Percentiles rank a stretch among this genome's conserved stretches.
Conservation (phyloP, 2,329 filamentous ascomycete genomes). For the Clonostachys chloroleuca region DNA sequence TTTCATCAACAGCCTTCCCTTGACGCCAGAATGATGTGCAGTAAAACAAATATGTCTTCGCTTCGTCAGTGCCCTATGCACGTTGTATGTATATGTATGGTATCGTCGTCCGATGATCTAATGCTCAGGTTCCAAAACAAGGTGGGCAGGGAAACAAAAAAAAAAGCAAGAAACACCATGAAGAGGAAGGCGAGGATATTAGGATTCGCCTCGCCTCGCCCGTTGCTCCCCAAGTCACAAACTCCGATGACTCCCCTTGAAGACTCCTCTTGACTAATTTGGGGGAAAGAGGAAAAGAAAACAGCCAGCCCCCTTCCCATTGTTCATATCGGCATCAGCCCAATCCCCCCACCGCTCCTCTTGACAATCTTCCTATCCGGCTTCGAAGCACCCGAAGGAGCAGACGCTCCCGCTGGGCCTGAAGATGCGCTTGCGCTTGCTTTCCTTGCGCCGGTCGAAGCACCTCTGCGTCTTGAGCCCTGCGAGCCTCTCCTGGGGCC, state of each 20-base stretch:
- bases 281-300: too few species aligned
- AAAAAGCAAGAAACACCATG: too few species aligned
- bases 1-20: too few species aligned
- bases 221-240: too few species aligned
- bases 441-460: constrained; percentile 11
- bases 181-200: too few species aligned
- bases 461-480: constrained; percentile 9
- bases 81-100: not conserved
- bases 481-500: constrained; percentile 21
- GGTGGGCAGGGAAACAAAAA: too few species aligned
- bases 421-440: constrained; percentile 22
- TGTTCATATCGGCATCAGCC: constrained; percentile 28
- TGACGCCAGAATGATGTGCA: too few species aligned
- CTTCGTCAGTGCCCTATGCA: not conserved
- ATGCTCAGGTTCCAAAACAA: too few species aligned
- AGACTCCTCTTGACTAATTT: too few species aligned
- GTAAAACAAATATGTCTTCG: not conserved
- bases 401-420: constrained; percentile 8
- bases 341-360: constrained; percentile 27
- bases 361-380: constrained; percentile 19
- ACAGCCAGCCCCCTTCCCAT: not conserved
- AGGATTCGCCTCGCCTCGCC: too few species aligned
- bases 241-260: too few species aligned
- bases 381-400: constrained; percentile 7
- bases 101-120: not conserved